Percentiles rank a stretch among this genome's conserved stretches.
Conservation (phyloP, 495 filamentous ascomycete genomes). For the Aspergillus cristatus region DNA sequence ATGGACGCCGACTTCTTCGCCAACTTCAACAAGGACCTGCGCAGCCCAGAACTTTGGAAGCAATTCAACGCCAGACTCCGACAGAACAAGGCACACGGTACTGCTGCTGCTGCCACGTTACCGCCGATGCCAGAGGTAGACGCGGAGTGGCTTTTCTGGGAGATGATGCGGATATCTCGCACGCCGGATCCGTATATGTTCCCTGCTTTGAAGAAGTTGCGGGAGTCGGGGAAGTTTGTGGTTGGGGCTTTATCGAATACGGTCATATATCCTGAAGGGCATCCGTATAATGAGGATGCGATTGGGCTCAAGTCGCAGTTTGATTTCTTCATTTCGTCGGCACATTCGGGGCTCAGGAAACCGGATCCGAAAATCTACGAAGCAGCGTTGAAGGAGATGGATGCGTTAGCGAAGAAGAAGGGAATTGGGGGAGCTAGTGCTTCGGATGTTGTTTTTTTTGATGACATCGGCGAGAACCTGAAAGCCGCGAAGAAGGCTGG, state of each 20-base stretch:
- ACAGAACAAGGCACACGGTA: conserved; percentile 18
- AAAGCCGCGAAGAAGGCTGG: conserved; percentile 68
- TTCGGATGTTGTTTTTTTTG: conserved; percentile 74
- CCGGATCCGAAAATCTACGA: conserved; percentile 76
- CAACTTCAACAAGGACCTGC: conserved; percentile 67
- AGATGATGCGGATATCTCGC: conserved; percentile 76
- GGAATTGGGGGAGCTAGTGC: conserved; percentile 48
- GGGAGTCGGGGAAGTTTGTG: conserved; percentile 53
- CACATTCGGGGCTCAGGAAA: conserved; percentile 82
- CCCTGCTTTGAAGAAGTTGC: conserved; percentile 66
- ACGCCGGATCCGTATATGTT: conserved; percentile 77
- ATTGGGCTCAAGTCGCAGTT: conserved; percentile 53
- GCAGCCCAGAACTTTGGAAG: conserved; percentile 54
- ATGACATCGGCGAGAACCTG: conserved; percentile 93
- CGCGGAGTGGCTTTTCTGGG: conserved; percentile 74
- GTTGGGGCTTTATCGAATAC: conserved; percentile 86
- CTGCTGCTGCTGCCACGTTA: conserved; percentile 15
- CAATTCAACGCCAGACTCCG: conserved; percentile 40
- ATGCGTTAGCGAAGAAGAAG: conserved; percentile 46
- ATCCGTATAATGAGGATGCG: conserved; percentile 40
- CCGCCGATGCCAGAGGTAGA: conserved; percentile 68
- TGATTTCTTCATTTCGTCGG: conserved; percentile 74
- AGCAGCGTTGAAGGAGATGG: conserved; percentile 55
- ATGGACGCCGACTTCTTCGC: conserved; percentile 68
- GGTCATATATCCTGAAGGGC: conserved; percentile 63